phyloP scores from a whole-genome alignment of 2,329 filamentous ascomycete species.

The Colletotrichum sansevieriae region DNA sequence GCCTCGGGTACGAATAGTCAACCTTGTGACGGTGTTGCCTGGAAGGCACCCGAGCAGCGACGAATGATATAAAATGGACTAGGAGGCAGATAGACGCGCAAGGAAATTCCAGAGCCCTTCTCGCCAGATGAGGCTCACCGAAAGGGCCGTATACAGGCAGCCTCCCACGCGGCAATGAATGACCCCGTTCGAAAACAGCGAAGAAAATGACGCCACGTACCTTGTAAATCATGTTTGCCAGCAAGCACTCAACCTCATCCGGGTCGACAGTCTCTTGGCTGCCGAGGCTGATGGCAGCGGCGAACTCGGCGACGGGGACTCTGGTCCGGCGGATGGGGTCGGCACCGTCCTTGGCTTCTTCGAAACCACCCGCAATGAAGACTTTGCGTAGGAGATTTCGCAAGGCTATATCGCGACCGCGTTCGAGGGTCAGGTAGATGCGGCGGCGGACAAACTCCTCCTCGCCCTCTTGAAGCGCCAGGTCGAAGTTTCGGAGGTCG shows the following conservation, averaged over 20 bases:
- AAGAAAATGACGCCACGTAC: conserved; percentile 62
- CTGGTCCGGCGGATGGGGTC: conserved; percentile 78
- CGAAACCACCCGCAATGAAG: conserved; percentile 86
- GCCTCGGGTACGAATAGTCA: conserved; percentile 13
- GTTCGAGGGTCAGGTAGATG: conserved; percentile 94
- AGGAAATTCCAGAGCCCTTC: neutral
- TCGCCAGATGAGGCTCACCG: neutral
- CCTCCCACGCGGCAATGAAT: conserved; percentile 10
- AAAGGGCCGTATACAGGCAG: conserved; percentile 12
- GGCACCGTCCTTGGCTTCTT: conserved; percentile 78
- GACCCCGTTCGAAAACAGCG: neutral
- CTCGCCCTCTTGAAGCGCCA: conserved; percentile 83
- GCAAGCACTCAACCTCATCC: conserved; percentile 94
- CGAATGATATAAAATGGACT: conserved; percentile 7
- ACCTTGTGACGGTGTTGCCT: conserved; percentile 21
- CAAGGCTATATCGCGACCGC: conserved; percentile 90
- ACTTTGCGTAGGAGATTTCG: conserved; percentile 94
- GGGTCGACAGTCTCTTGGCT: conserved; percentile 78
- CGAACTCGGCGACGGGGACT: conserved; percentile 86
- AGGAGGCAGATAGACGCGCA: neutral
- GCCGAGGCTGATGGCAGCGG: conserved; percentile 83
- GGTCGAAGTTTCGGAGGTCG: conserved; percentile 86
- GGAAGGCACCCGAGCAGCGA: conserved; percentile 6
- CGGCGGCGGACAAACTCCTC: conserved; percentile 93
- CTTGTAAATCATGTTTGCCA: conserved; percentile 99